These are phyloP conservation scores for Insectozyma bohioensis DNA, from an alignment of 1,139 yeast genomes.

Conservation along the genomic window DNA sequence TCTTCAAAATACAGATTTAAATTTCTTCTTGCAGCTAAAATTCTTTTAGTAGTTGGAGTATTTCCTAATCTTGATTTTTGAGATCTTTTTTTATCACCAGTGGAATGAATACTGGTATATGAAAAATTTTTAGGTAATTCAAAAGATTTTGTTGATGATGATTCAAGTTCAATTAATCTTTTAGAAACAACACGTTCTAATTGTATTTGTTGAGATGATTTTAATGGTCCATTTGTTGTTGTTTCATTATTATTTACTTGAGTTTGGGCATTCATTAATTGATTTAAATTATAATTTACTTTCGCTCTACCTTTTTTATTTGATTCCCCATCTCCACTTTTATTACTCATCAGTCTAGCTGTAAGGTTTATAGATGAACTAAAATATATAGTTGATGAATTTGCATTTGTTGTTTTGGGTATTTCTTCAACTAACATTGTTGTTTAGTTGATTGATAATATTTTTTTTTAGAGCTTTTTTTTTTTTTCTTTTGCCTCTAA, in stretches of 20 bases:
- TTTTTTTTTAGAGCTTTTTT: no score
- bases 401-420: slow-evolving; percentile 35
- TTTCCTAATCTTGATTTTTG: slow-evolving; percentile 39
- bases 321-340: slow-evolving; percentile 19
- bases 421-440: slow-evolving; percentile 47
- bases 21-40: slow-evolving; percentile 45
- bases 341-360: slow-evolving; percentile 32
- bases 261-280: slow-evolving; percentile 46
- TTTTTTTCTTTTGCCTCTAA: slow-evolving; percentile 2
- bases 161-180: slow-evolving; percentile 36
- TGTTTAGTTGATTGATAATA: background rate
- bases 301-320: slow-evolving; percentile 34
- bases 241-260: slow-evolving; percentile 26
- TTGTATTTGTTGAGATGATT: slow-evolving; percentile 45
- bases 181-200: slow-evolving; percentile 41
- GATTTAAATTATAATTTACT: slow-evolving; percentile 47
- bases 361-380: slow-evolving; percentile 45
- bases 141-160: slow-evolving; percentile 26
- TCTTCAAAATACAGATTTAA: slow-evolving; percentile 49
- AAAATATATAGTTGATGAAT: slow-evolving; percentile 42
- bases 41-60: slow-evolving; percentile 46
- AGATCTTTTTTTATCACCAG: slow-evolving; percentile 16
- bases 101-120: slow-evolving; percentile 32
- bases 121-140: slow-evolving; percentile 46
- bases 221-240: slow-evolving; percentile 32